Evolutionary conservation across 768 basidiomycete genomes (phyloP).

Genomic region (Termitomyces sp.): DNA sequence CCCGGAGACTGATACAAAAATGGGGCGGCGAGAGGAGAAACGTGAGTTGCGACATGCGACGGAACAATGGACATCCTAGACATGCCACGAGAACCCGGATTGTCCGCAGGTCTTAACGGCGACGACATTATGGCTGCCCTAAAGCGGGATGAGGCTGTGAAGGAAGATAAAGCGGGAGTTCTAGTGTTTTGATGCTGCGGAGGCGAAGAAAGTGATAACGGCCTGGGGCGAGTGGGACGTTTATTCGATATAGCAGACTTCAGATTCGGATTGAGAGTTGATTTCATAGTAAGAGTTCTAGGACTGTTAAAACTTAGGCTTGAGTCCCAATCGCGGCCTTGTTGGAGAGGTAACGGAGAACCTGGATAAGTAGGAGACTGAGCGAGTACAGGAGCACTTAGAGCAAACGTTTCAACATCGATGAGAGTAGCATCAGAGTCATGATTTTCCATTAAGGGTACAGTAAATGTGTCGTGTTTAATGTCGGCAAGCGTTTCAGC

Average conservation of each 20-base stretch:
- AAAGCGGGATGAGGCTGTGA: not conserved
- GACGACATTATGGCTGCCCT: not conserved
- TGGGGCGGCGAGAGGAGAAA: not conserved
- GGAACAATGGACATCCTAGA: not conserved
- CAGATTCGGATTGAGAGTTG: not conserved
- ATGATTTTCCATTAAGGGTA: not conserved
- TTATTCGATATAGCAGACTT: not conserved
- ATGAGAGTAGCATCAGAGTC: not conserved
- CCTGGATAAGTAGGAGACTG: not conserved
- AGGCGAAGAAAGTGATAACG: conserved; percentile 3
- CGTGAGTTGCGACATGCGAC: too few relatives aligned
- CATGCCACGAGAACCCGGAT: not conserved
- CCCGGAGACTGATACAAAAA: not conserved
- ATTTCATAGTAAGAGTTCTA: not conserved
- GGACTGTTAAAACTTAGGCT: not conserved
- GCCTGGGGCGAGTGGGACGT: not conserved
- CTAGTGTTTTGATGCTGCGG: not conserved
- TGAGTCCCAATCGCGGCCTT: not conserved
- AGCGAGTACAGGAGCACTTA: not conserved
- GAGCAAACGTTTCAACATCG: not conserved
- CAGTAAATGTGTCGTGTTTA: not conserved
- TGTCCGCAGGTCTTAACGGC: not conserved
- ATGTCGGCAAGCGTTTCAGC: not conserved
- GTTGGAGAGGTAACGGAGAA: not conserved
- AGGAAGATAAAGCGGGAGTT: not conserved